Base-by-base conservation (phyloP, 2,329 filamentous ascomycete genomes). In the Chalaropsis ovoidea region DNA sequence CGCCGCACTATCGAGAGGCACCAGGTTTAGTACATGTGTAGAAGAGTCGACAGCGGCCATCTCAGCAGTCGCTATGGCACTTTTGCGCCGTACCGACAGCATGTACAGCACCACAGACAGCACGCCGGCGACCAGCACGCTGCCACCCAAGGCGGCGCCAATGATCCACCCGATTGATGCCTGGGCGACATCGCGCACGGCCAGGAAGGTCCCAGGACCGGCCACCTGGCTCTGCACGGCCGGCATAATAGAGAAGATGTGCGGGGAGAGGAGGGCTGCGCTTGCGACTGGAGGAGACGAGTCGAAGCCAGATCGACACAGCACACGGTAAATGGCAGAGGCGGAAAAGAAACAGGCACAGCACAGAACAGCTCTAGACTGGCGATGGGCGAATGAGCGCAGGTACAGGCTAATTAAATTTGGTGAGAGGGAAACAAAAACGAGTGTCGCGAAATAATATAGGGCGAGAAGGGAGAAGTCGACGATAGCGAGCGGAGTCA, bases 81-180 rank as follows among this genome's bases (percentile, higher is more conserved):
- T 68, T 39, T 71, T 69, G 35, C 71, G 71, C 54, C 73, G 70
- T 54, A 71, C 72, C 8, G 74, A 74, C 2, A 75, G 68, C 72
- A 76, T 77, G 5, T 78, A 70, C 58, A 80, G 75, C 27, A 81
- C 66, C 31, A 79, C 72, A 0, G 77, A 78, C 6, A 81, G 66
- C 7, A 70, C 72, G 1, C 75, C 72, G 70, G 80, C 79, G 15
- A 82, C 67, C 6, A 81, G 64, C 1, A 79, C 70, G 17, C 78
- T 77, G n/a, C 79, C 79, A 41, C 76, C 76, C 31, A 84, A 69
- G 13, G 77, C 77, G 64, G 83, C 78, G 64, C 75, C 75, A 42
- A 82, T 72, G 17, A 79, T 68, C 71, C 74, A 75, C n/a, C 74
- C 74, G 13, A 77, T 17, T 27, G 61, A 47, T 10, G 22, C 31